These are phyloP conservation scores for Grigorovia yakushimaensis DNA, from an alignment of 805 yeast species.

Conservation along the genomic window DNA sequence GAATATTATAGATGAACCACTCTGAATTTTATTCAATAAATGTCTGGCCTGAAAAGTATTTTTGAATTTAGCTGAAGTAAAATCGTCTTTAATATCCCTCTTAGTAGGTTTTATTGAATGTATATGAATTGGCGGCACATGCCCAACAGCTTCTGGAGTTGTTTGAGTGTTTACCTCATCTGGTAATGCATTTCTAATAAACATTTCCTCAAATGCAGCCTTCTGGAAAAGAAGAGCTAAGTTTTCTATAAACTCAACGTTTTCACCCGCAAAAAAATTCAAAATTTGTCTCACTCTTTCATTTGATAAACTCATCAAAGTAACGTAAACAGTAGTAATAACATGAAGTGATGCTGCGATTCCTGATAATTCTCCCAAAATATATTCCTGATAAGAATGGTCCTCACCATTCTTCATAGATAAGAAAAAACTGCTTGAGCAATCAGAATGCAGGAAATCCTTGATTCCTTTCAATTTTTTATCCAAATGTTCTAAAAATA, in stretches of 20 bases:
- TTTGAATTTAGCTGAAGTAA: conserved; percentile 50
- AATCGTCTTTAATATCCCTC: conserved; percentile 30
- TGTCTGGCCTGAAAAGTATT: conserved; percentile 50
- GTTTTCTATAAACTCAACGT: conserved; percentile 29
- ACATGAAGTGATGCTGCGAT: conserved; percentile 39
- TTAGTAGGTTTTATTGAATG: conserved; percentile 35
- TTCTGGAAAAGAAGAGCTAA: conserved; percentile 42
- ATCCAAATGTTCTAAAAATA: conserved; percentile 28
- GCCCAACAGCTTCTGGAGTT: conserved; percentile 27
- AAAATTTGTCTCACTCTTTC: conserved; percentile 30
- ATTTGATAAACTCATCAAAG: conserved; percentile 41
- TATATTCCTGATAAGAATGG: conserved; percentile 8
- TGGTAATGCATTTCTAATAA: conserved; percentile 41
- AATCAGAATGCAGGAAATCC: conserved; percentile 19
- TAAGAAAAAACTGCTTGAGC: conserved; percentile 21
- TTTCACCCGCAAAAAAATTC: conserved; percentile 16
- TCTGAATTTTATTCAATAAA: conserved; percentile 40
- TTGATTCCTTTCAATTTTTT: conserved; percentile 24
- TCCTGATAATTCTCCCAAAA: conserved; percentile 22
- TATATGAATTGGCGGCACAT: conserved; percentile 34
- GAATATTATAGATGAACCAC: conserved; percentile 34
- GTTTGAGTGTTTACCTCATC: conserved; percentile 35
- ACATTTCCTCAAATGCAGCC: conserved; percentile 47
- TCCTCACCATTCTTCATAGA: conserved; percentile 8
- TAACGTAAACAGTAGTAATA: conserved; percentile 47